A percentile compares a stretch with the other conserved stretches of the same genome.
Evolutionary conservation across 108 stramenopile species (phyloP).

Genomic region (Aurantiochytrium sp.): DNA sequence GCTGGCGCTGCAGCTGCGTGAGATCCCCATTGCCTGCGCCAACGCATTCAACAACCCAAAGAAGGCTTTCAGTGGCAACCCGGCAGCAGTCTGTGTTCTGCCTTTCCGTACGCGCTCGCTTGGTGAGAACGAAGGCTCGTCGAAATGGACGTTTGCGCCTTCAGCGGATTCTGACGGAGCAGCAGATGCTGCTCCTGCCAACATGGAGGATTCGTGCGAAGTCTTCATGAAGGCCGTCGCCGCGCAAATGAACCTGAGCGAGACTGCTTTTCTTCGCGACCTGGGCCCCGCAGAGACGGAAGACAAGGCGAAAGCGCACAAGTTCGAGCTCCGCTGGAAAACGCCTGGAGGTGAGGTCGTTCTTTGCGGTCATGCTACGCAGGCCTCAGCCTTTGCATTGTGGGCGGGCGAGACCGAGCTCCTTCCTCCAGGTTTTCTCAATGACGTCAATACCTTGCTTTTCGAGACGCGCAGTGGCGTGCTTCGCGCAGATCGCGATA

Average conservation of each 20-base stretch:
- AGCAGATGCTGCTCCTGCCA: constrained; percentile 21
- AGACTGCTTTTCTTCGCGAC: constrained; percentile 73
- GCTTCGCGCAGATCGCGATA: not conserved
- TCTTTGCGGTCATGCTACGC: constrained; percentile 80
- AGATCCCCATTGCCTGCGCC: not conserved
- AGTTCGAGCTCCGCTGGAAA: constrained; percentile 42
- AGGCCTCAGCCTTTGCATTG: constrained; percentile 41
- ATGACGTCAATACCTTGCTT: not conserved
- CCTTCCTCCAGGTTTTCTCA: not conserved
- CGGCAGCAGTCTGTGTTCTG: constrained; percentile 84
- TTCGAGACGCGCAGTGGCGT: constrained; percentile 42
- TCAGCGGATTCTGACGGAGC: no score
- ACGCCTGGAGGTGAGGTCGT: constrained; percentile 68
- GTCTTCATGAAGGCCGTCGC: constrained; percentile 83
- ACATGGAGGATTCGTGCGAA: constrained; percentile 17
- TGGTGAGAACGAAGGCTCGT: not conserved
- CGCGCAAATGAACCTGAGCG: constrained; percentile 79
- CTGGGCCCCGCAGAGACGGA: not conserved
- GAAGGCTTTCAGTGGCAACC: constrained; percentile 71
- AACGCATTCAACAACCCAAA: constrained; percentile 62
- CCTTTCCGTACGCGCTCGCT: not conserved
- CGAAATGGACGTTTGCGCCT: not conserved
- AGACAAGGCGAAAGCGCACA: not conserved
- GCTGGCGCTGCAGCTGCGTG: not conserved
- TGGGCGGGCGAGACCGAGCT: constrained; percentile 23